phyloP scores from a whole-genome alignment of 1,139 yeast species.

The Sporopachydermia cereana region DNA sequence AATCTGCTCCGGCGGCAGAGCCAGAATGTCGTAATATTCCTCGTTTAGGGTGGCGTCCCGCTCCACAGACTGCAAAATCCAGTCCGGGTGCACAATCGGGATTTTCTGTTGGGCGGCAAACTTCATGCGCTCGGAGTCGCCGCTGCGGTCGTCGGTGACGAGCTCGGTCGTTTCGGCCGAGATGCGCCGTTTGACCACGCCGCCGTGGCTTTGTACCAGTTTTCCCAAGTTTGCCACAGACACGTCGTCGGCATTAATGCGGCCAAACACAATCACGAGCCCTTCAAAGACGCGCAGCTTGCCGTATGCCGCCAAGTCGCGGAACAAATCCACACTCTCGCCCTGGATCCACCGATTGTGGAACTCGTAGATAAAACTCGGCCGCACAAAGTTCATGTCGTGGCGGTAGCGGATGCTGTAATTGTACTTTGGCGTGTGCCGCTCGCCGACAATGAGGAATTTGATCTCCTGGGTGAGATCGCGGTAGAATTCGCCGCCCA shows the following conservation, averaged over 20 bases:
- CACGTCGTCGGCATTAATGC: constrained; percentile 30
- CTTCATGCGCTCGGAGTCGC: constrained; percentile 38
- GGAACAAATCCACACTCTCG: constrained; percentile 25
- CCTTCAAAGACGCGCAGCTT: constrained; percentile 36
- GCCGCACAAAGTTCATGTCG: constrained; percentile 46
- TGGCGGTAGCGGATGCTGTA: constrained; percentile 48
- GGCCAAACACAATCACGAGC: constrained; percentile 40
- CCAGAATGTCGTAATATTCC: constrained; percentile 31
- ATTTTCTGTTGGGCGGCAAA: constrained; percentile 59
- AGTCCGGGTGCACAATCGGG: constrained; percentile 62
- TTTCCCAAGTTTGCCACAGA: constrained; percentile 22
- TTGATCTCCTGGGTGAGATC: constrained; percentile 61
- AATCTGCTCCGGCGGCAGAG: constrained; percentile 22
- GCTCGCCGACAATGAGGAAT: constrained; percentile 54
- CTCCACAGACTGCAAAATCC: constrained; percentile 54
- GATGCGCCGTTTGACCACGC: constrained; percentile 44
- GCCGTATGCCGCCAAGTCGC: constrained; percentile 18
- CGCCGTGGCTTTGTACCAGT: constrained; percentile 43
- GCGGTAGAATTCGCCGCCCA: constrained; percentile 54
- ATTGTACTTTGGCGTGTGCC: constrained; percentile 55
- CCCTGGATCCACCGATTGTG: constrained; percentile 46
- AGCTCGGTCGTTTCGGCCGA: constrained; percentile 41
- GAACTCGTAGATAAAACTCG: constrained; percentile 34
- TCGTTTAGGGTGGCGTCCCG: constrained; percentile 49
- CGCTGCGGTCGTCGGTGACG: constrained; percentile 40